Evolutionary conservation across 768 basidiomycete species (phyloP), one percentile per base, ranked within the genome.

Genomic region (Mycena epipterygia): DNA sequence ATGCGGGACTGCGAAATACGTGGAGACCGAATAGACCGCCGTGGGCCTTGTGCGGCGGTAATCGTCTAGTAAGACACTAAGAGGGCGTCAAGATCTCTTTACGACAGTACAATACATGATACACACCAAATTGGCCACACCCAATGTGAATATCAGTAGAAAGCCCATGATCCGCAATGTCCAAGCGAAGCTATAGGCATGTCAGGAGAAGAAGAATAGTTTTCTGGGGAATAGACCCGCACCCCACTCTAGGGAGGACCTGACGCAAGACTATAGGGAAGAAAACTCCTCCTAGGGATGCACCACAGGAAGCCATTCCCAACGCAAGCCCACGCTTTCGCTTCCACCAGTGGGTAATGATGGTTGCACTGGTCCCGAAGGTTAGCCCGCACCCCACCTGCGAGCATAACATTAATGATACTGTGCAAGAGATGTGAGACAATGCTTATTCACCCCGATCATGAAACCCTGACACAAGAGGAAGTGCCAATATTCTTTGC

Each of bases 401-500:
- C 41, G 37, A n/a, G 25, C 21, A 14, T 11, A 17, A 46, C 23
- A 35, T 17, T 25, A 35, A 49, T 17, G 8, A 16, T 61, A 33
- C 14, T 6, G 41, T 19, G 12, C 7, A 33, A 27, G n/a, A 27
- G n/a, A 35, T 8, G n/a, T 11, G 21, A 46, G 35, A 35, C 44
- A 5, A 16, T 2, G 53, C n/a, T 35, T 32, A 71, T 85, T 63
- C 35, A 88, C 85, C 35, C 89, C 89, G 8, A 85, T 70, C 1
- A 83, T 85, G 21, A 90, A 64, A 0, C 89, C 89, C 71, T 90
- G 89, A 33, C 82, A 88, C 8, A 90, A 81, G 42, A 90, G 75
- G 64, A 89, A 86, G n/a, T 90, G 89, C 89, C 89, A 90, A 71
- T 87, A 90, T 37, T 79, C 64, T 21, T 76, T 87, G 70, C 89